Evolutionary conservation across 768 basidiomycete genomes (phyloP).

Genomic region (Hydnum rufescens): DNA sequence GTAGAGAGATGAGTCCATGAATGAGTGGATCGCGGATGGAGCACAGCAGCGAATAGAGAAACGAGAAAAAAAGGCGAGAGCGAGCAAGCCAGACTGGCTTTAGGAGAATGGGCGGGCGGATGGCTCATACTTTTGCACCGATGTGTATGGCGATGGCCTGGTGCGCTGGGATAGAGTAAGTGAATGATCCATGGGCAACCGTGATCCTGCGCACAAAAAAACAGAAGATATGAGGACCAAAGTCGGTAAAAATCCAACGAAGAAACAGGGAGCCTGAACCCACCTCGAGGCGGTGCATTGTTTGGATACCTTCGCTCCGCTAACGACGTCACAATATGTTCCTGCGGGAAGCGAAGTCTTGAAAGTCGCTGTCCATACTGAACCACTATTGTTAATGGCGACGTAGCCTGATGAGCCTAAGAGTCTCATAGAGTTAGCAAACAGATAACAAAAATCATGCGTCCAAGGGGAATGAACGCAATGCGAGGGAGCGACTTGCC

Average conservation of each 20-base stretch:
- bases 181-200: constrained; percentile 28
- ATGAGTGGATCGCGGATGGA: too few relatives aligned
- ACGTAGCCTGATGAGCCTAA: constrained; percentile 7
- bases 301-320: neutral
- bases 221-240: neutral
- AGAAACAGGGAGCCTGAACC: constrained; percentile 1
- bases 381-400: constrained; percentile 3
- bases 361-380: constrained; percentile 6
- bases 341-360: constrained; percentile 4
- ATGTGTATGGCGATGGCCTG: constrained; percentile 20
- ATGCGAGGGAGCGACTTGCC: constrained; percentile 1
- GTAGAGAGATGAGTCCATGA: too few relatives aligned
- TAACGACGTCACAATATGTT: constrained; percentile 7
- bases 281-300: constrained; percentile 6
- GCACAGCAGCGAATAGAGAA: too few relatives aligned
- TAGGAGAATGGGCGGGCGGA: too few relatives aligned
- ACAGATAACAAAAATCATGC: neutral
- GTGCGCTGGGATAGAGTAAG: constrained; percentile 29
- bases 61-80: too few relatives aligned
- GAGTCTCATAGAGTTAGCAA: neutral
- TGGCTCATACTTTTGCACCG: too few relatives aligned
- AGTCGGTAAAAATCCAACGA: neutral
- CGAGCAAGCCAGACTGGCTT: too few relatives aligned
- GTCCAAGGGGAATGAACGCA: neutral
- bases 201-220: constrained; percentile 20